A percentile compares a stretch with the other conserved stretches of the same genome.
Conservation (phyloP, 2,329 filamentous ascomycete species). For the Daldinia eschscholtzii region DNA sequence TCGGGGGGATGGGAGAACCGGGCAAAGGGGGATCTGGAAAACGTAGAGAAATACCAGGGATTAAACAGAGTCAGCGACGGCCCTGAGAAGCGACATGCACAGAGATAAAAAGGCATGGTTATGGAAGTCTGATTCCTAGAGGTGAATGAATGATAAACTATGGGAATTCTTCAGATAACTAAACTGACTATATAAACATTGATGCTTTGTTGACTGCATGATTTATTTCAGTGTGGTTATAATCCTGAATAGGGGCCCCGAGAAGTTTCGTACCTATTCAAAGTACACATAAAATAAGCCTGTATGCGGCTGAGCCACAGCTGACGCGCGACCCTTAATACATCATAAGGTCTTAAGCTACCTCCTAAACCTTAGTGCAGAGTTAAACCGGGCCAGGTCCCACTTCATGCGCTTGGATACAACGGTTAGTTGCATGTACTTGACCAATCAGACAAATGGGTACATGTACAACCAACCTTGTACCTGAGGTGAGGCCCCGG, state of each 20-base stretch:
- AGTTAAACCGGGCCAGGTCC: not conserved
- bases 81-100: not conserved
- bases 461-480: too few species aligned
- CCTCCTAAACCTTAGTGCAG: not conserved
- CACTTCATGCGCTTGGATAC: not conserved
- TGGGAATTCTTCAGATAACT: not conserved
- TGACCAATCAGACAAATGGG: too few species aligned
- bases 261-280: not conserved
- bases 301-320: slow-evolving; percentile 37
- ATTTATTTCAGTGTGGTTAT: not conserved
- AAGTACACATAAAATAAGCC: not conserved
- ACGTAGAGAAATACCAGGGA: not conserved
- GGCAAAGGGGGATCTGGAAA: slow-evolving; percentile 17
- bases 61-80: slow-evolving; percentile 9
- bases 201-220: not conserved
- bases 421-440: slow-evolving; percentile 38
- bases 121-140: not conserved
- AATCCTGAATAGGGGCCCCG: not conserved
- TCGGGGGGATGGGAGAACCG: not conserved
- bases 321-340: slow-evolving; percentile 24
- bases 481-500: not conserved
- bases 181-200: not conserved
- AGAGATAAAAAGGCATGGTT: not conserved
- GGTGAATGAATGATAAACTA: slow-evolving; percentile 3
- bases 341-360: not conserved